Evolutionary conservation across 2,329 filamentous ascomycete genomes (phyloP).

Genomic region (Ophiostoma australiae): DNA sequence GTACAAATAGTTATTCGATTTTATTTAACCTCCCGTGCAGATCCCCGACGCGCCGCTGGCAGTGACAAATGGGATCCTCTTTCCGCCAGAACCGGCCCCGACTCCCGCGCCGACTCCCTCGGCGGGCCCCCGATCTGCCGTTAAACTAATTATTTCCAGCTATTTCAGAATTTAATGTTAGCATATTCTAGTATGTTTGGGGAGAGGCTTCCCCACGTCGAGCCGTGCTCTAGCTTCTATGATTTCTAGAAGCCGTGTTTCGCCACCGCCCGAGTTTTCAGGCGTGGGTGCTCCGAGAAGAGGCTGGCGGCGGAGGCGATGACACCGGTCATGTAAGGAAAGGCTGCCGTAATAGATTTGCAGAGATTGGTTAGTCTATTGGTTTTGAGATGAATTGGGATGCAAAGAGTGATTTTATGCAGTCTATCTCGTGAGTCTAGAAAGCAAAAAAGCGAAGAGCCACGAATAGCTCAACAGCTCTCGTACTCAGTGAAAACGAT

Average conservation of each 20-base stretch:
- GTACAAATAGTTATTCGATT: background rate
- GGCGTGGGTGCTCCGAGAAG: background rate
- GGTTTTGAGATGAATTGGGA: background rate
- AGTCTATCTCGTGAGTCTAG: background rate
- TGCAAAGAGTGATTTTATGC: background rate
- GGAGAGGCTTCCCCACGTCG: background rate
- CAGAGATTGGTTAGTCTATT: background rate
- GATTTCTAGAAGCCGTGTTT: background rate
- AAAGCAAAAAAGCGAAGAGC: too few relatives aligned
- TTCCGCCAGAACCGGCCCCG: background rate
- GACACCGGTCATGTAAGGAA: background rate
- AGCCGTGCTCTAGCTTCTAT: background rate
- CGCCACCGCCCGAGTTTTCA: background rate
- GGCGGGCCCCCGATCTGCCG: background rate
- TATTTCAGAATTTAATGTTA: background rate
- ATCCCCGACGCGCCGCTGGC: slow-evolving; percentile 12
- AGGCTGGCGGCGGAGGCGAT: slow-evolving; percentile 7
- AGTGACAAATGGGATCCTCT: background rate
- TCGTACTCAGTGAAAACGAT: background rate
- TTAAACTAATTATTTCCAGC: background rate
- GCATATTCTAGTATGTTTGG: background rate
- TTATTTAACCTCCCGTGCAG: background rate
- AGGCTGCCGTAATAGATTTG: slow-evolving; percentile 4
- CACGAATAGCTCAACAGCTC: background rate
- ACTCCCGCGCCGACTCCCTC: slow-evolving; percentile 4